These are phyloP conservation scores for Euryodendron excelsum DNA, from an alignment of 148 eudicot species.

Conservation along the genomic window DNA sequence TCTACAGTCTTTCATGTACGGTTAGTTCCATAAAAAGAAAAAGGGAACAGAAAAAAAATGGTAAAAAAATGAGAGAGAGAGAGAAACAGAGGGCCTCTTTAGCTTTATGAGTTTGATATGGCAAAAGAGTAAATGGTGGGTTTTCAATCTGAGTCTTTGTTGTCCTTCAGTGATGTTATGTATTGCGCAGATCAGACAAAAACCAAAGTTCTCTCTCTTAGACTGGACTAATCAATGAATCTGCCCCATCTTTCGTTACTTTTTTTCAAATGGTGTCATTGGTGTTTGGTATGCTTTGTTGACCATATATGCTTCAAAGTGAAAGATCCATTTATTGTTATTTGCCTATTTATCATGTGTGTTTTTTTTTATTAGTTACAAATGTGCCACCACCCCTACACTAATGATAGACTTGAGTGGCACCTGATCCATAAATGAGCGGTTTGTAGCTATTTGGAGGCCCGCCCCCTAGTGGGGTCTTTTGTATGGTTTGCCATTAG, in stretches of 20 bases:
- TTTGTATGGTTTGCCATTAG: too few species aligned
- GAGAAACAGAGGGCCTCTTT: not conserved
- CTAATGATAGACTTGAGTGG: too few species aligned
- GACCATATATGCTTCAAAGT: too few species aligned
- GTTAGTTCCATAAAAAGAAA: constrained; percentile 15
- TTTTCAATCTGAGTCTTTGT: not conserved
- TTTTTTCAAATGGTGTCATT: not conserved
- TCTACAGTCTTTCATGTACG: constrained; percentile 7
- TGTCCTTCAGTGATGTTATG: not conserved
- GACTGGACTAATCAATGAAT: constrained; percentile 11
- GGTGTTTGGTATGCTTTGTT: not conserved
- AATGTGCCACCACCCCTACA: too few species aligned
- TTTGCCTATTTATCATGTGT: too few species aligned
- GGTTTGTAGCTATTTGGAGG: too few species aligned
- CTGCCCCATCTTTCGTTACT: constrained; percentile 11
- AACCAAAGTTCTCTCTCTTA: not conserved
- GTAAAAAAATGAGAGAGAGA: not conserved
- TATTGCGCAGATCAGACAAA: constrained; percentile 7
- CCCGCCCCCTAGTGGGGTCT: too few species aligned
- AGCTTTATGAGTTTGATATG: too few species aligned
- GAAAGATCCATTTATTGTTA: too few species aligned
- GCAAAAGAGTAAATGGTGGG: constrained; percentile 4
- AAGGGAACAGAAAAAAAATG: constrained; percentile 3
- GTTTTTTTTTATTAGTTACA: too few species aligned
- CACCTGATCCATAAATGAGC: too few species aligned